These are phyloP conservation scores for Didymella sp. DNA, from an alignment of 2,329 filamentous ascomycete species.

Conservation along the genomic window DNA sequence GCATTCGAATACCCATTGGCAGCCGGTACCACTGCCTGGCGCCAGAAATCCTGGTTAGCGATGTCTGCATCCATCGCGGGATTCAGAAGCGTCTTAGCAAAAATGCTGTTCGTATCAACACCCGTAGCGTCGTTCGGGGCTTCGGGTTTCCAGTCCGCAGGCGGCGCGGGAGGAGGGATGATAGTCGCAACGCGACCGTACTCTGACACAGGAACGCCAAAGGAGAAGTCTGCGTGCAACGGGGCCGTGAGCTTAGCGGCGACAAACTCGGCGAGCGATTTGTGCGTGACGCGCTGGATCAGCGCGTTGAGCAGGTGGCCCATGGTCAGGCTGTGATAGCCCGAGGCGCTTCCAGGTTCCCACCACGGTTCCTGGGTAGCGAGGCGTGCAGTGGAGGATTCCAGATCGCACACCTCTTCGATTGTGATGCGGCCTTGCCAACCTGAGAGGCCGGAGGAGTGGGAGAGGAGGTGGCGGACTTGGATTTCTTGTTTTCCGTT, in stretches of 20 bases:
- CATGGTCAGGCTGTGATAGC: slow-evolving; percentile 27
- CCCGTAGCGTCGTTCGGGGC: background rate
- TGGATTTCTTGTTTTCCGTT: slow-evolving; percentile 26
- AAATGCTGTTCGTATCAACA: background rate
- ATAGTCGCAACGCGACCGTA: slow-evolving; percentile 21
- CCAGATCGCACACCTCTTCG: slow-evolving; percentile 17
- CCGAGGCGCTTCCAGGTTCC: slow-evolving; percentile 25
- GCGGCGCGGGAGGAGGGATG: slow-evolving; percentile 19
- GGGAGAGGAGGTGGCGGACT: slow-evolving; percentile 26
- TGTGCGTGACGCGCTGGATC: slow-evolving; percentile 15
- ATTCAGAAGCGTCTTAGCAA: slow-evolving; percentile 18
- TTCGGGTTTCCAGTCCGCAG: background rate
- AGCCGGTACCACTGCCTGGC: slow-evolving; percentile 6
- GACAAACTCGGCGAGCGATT: slow-evolving; percentile 19
- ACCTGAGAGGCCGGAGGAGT: slow-evolving; percentile 25
- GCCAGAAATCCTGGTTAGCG: slow-evolving; percentile 13
- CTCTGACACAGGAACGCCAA: slow-evolving; percentile 19
- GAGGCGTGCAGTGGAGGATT: slow-evolving; percentile 18
- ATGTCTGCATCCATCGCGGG: slow-evolving; percentile 14
- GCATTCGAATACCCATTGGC: slow-evolving; percentile 27
- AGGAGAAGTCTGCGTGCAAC: slow-evolving; percentile 45
- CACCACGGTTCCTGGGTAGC: slow-evolving; percentile 26
- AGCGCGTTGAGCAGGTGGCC: slow-evolving; percentile 26
- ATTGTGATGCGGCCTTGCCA: slow-evolving; percentile 16
- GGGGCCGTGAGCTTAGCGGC: slow-evolving; percentile 72